phyloP scores from a whole-genome alignment of 305 asterid genomes.

The Fraxinus baroniana region DNA sequence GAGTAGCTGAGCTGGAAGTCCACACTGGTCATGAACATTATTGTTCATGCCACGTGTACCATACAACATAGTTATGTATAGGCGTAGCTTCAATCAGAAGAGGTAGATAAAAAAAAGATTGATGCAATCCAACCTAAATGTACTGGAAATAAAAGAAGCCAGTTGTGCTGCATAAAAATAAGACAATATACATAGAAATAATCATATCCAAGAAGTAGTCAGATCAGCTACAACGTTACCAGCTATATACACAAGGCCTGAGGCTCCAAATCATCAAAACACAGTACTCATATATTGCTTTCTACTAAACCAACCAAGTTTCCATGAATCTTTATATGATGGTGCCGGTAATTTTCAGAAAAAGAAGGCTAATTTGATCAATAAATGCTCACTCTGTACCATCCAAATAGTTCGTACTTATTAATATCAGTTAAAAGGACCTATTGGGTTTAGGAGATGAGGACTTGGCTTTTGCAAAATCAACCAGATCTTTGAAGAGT shows the following conservation, averaged over 20 bases:
- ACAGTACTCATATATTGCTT: background rate
- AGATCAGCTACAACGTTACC: constrained; percentile 28
- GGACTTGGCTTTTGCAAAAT: constrained; percentile 92
- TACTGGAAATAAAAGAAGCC: background rate
- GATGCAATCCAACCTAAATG: background rate
- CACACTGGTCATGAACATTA: background rate
- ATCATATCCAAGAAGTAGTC: constrained; percentile 27
- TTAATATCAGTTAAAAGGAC: constrained; percentile 41
- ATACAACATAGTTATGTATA: background rate
- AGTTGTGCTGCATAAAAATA: background rate
- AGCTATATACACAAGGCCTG: constrained; percentile 31
- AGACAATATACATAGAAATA: constrained; percentile 30
- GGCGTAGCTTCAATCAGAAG: background rate
- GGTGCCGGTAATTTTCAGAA: constrained; percentile 23
- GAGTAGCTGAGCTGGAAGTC: background rate
- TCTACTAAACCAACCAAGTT: constrained; percentile 13
- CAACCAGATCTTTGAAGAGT: constrained; percentile 85
- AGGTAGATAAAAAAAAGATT: background rate
- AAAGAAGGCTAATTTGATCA: constrained; percentile 11
- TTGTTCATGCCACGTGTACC: background rate
- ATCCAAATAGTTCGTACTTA: constrained; percentile 29
- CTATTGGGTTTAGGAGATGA: constrained; percentile 78
- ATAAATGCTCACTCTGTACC: constrained; percentile 31
- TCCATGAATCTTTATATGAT: constrained; percentile 14
- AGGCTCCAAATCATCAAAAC: constrained; percentile 19